Evolutionary conservation across 306 rosid genomes (phyloP), one percentile per base, ranked within the genome.

Genomic region (Quercus berberidifolia): DNA sequence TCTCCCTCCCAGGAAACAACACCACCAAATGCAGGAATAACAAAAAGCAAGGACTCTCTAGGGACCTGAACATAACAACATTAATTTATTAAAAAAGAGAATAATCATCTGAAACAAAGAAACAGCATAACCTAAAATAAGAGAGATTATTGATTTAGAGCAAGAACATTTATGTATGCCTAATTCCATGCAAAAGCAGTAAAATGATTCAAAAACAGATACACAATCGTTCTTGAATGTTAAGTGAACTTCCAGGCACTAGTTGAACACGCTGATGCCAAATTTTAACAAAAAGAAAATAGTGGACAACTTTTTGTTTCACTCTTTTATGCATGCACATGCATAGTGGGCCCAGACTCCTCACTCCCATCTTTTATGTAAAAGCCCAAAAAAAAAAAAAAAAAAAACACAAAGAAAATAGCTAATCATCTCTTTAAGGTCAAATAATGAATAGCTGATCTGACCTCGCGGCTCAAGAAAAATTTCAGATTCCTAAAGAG

Each of bases 11-110:
- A 93, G 52, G 98, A 95, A 78, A 95, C 96, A 58, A 67, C 74
- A 58, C 99, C 99, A 21, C 97, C 99, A 88, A 95, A 95, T 64
- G 98, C 92, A 84, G 97, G 94, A 89, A 95, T 89, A 68, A 93
- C 82, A 71, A 93, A 90, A 75, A 91, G 94, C 83, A 95, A 84
- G 1, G 98, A 90, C 82, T 95, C 99, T 87, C 98, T 87, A 18
- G 93, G 97, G 78, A 87, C 96, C 99, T 95, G 88, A 69, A 79
- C 20, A 74, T 18, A 55, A 58, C 21, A 73, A 5, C 8, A 15
- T 13, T 13, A 59, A 64, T 71, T 81, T 58, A 77, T 25, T 64
- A 73, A 78, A 85, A 25, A 35, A 56, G 41, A 69, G 62, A 55
- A 15, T 25, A 62, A 75, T 21, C n/a, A 18, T 18, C 19, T 4